Conservation (phyloP, 192 early-diverging fungal species). For the Gryganskiella cystojenkinii region DNA sequence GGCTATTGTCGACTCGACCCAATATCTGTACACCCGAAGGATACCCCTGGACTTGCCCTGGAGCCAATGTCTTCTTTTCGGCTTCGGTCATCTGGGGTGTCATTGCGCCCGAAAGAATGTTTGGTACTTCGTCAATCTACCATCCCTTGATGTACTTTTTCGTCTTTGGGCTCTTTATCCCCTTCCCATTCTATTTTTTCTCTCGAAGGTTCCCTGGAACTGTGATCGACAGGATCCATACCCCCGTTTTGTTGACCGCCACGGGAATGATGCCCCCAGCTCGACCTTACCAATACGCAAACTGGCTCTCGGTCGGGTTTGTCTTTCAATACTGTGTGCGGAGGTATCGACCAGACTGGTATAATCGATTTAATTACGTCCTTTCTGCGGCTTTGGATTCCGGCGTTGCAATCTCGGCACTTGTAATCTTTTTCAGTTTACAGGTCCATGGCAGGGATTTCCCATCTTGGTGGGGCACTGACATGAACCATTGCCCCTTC, state of each 20-base stretch:
- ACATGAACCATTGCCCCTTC: conserved; percentile 57
- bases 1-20: conserved; percentile 56
- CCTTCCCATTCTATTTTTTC: conserved; percentile 50
- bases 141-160: conserved; percentile 56
- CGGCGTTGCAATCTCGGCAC: conserved; percentile 59
- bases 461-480: conserved; percentile 62
- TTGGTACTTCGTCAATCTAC: conserved; percentile 53
- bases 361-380: conserved; percentile 75
- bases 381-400: conserved; percentile 72
- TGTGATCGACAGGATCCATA: conserved; percentile 55
- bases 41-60: conserved; percentile 62
- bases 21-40: conserved; percentile 58
- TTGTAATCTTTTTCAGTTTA: conserved; percentile 57
- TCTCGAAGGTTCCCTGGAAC: conserved; percentile 47
- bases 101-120: conserved; percentile 67
- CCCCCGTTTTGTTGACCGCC: conserved; percentile 64
- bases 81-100: conserved; percentile 74
- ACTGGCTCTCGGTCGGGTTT: conserved; percentile 58
- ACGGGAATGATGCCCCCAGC: conserved; percentile 68
- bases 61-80: conserved; percentile 65
- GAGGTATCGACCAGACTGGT: conserved; percentile 61
- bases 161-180: conserved; percentile 49
- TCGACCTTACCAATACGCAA: conserved; percentile 59
- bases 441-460: conserved; percentile 51
- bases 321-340: conserved; percentile 63